These are phyloP conservation scores for Prorocentrum cordatum DNA, from an alignment of 169 alveolate genomes.

Conservation along the genomic window DNA sequence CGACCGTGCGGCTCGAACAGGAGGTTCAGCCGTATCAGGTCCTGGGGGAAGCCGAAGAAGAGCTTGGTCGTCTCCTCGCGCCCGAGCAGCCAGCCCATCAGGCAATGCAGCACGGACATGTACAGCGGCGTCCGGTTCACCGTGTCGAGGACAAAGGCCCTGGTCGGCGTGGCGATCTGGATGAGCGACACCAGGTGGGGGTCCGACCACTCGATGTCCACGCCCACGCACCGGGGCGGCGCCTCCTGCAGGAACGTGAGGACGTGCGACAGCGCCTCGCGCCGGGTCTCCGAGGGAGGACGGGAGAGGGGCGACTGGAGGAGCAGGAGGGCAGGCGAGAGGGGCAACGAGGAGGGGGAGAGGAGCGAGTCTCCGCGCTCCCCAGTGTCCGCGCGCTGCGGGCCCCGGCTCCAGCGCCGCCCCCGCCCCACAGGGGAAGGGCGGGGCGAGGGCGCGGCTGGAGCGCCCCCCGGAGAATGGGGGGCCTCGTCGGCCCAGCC, in stretches of 20 bases:
- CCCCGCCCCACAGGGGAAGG: too few relatives aligned
- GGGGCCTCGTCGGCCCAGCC: too few relatives aligned
- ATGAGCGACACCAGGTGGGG: conserved; percentile 47
- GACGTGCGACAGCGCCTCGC: neutral
- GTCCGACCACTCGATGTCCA: conserved; percentile 57
- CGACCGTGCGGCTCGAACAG: conserved; percentile 61
- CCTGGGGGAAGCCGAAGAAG: conserved; percentile 50
- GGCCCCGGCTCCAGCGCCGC: too few relatives aligned
- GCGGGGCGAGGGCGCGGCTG: too few relatives aligned
- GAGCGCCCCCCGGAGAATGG: too few relatives aligned
- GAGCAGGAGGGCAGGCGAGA: too few relatives aligned
- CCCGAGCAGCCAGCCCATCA: conserved; percentile 14
- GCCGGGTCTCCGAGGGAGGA: too few relatives aligned
- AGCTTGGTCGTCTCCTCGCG: conserved; percentile 44
- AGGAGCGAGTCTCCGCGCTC: too few relatives aligned
- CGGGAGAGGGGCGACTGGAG: too few relatives aligned
- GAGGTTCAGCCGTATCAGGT: conserved; percentile 42
- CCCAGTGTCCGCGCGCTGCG: too few relatives aligned
- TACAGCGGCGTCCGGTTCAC: conserved; percentile 23
- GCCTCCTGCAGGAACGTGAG: conserved; percentile 55
- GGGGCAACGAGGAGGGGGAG: too few relatives aligned
- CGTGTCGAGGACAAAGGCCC: conserved; percentile 38
- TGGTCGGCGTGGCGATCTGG: conserved; percentile 60
- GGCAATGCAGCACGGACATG: conserved; percentile 10
- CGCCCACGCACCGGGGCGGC: conserved; percentile 14